Base-by-base conservation (phyloP, 1,139 yeast genomes). In the Spencermartinsiella ligniputridi region DNA sequence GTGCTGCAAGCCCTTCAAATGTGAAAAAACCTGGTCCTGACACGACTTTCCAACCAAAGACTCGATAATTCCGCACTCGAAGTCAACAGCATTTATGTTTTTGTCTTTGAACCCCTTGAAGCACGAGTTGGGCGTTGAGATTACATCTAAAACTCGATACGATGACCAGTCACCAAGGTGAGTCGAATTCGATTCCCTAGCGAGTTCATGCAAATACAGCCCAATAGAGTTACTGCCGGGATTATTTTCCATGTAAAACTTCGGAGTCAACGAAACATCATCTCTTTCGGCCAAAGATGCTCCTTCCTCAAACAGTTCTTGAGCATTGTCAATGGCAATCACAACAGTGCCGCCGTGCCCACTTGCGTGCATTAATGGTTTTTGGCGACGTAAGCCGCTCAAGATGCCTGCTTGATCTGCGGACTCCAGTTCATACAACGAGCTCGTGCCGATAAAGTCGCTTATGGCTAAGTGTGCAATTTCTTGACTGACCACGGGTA, bases 281-380 rank as follows among this genome's bases (percentile, higher is more conserved):
- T 27, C 15, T 19, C 37, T 37, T 9, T 40, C 34, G 34, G 46
- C 50, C 30, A 42, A 34, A 15, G 42, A 29, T 33, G 39, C 42
- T 25, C 50, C 44, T 19, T 40, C 45, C 20, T 49, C 48, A 11
- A 27, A 27, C 32, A 33, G 35, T 13, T 33, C 39, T 19, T 34
- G 30, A 3, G 54, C 50, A 17, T 56, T 54, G 30, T 56, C 56
- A 12, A 55, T 54, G 3, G 56, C 53, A 21, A 57, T 51, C 21
- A 57, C 49, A 12, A 56, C 50, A 5, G 54, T 32, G 32, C 41
- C 41, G 16, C 46, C 43, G 6, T 41, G 40, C 16, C 19, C 33
- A 18, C 32, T 27, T 16, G 29, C 33, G n/a, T n/a, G n/a, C 16
- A 47, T 45, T 17, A 50, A 22, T 37, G 44, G 24, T 8, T 41